Conservation (phyloP, 2,329 filamentous ascomycete genomes). For the Sporothrix inflata region DNA sequence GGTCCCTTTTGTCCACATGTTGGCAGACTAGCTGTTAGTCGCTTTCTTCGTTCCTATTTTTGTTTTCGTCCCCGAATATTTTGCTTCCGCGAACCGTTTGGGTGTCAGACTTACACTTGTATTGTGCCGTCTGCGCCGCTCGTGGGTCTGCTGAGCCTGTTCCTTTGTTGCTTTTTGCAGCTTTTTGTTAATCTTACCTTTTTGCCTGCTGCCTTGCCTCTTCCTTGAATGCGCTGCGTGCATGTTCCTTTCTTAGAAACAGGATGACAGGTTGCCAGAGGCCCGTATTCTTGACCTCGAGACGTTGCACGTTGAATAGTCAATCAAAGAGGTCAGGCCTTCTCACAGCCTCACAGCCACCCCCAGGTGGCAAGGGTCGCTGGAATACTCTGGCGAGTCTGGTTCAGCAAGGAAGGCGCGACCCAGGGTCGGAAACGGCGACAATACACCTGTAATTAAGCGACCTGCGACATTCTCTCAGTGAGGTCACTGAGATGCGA, state of each 20-base stretch:
- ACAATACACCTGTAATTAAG: not conserved
- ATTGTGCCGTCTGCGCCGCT: not conserved
- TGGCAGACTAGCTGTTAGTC: not conserved
- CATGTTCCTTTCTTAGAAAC: not conserved
- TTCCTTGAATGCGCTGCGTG: not conserved
- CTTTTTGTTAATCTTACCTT: too few species aligned
- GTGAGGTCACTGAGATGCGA: not conserved
- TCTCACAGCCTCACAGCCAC: conserved; percentile 15
- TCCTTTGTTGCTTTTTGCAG: not conserved
- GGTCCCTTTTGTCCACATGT: not conserved
- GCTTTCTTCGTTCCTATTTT: conserved; percentile 4
- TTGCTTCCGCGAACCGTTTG: not conserved
- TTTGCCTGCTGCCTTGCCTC: conserved; percentile 2
- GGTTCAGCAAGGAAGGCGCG: not conserved
- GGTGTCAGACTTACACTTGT: not conserved
- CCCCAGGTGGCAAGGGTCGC: conserved; percentile 8
- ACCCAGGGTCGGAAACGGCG: not conserved
- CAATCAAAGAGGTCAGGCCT: not conserved
- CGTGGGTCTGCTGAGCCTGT: not conserved
- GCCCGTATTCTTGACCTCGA: not conserved
- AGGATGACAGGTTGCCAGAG: not conserved
- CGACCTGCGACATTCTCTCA: not conserved
- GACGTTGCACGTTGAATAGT: not conserved
- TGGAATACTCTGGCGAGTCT: not conserved
- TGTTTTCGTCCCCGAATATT: not conserved